phyloP scores from a whole-genome alignment of 352 stramenopile species.

The Phytophthora pisi region DNA sequence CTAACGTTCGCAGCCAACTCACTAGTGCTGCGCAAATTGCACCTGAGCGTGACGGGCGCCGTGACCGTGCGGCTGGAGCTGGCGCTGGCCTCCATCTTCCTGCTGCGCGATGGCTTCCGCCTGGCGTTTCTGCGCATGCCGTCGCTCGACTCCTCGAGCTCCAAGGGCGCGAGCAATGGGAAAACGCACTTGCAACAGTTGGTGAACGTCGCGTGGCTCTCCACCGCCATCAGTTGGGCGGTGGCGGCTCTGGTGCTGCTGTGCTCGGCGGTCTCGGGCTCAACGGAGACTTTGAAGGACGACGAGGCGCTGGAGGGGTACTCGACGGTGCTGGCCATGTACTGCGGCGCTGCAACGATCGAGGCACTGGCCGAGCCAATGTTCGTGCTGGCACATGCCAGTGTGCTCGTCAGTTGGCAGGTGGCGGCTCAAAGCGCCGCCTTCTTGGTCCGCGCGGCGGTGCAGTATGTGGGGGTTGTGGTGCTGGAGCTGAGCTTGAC shows the following conservation, averaged over 20 bases:
- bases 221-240: conserved; percentile 60
- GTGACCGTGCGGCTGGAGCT: conserved; percentile 90
- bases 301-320: conserved; percentile 49
- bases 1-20: conserved; percentile 88
- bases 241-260: conserved; percentile 45
- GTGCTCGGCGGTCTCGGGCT: conserved; percentile 22
- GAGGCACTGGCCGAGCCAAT: conserved; percentile 84
- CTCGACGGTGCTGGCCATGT: conserved; percentile 66
- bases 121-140: conserved; percentile 85
- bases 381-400: conserved; percentile 80
- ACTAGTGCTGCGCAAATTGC: conserved; percentile 72
- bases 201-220: conserved; percentile 83
- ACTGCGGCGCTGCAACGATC: conserved; percentile 77
- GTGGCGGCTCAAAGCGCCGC: conserved; percentile 76
- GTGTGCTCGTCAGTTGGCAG: conserved; percentile 84
- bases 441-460: conserved; percentile 70
- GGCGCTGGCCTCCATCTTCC: conserved; percentile 87
- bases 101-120: conserved; percentile 90
- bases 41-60: conserved; percentile 79
- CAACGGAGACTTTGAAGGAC: conserved; percentile 6
- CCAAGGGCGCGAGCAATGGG: conserved; percentile 6
- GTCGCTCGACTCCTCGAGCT: conserved; percentile 46
- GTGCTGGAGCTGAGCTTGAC: conserved; percentile 64
- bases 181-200: conserved; percentile 56
- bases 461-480: conserved; percentile 78